Base-by-base conservation (phyloP, 306 rosid species). In the Quercus dentata region DNA sequence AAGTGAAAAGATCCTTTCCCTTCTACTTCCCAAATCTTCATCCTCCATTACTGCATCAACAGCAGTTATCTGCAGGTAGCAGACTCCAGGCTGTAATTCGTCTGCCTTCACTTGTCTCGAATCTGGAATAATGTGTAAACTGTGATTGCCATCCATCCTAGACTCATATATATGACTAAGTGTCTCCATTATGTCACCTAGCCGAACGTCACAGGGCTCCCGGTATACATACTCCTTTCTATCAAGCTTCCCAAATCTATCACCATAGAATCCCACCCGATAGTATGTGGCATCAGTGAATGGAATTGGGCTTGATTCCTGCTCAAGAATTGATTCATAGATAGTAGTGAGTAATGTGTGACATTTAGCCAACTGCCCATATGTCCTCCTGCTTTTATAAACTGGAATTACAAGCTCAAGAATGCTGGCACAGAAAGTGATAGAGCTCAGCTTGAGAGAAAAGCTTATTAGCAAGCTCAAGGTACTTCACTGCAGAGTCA, bases 181-280 rank as follows among this genome's bases (percentile, higher is more conserved):
- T 76, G 92, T 95, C 89, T 95, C 99, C 99, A 95, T 95, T 84
- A 95, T 95, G 88, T 95, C 99, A 65, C 99, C 99, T 5, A 95
- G 84, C 70, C 99, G 97, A 58, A 95, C 97, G 81, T 92, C 99
- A 12, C 99, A 96, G 62, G 99, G 97, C 87, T 95, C 99, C 18
- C 98, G 91, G 75, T 95, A 95, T 49, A 92, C 89, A 71, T 91
- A 95, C 78, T 95, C 99, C 82, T 87, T 89, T 74, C 89, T 89
- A 75, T 95, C 98, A 82, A 92, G 87, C 82, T 91, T 95, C 27
- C 27, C 98, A 74, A 95, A 95, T 80, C 81, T 89, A 30, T 91
- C 93, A 80, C 99, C 97, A 82, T 90, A 95, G 86, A 95, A 95
- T 38, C 98, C 99, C 79, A 95, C 98, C 83, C 99, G 85, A 74